phyloP scores from a whole-genome alignment of 1,139 yeast species.

The Lodderomyces orthopsilosis region DNA sequence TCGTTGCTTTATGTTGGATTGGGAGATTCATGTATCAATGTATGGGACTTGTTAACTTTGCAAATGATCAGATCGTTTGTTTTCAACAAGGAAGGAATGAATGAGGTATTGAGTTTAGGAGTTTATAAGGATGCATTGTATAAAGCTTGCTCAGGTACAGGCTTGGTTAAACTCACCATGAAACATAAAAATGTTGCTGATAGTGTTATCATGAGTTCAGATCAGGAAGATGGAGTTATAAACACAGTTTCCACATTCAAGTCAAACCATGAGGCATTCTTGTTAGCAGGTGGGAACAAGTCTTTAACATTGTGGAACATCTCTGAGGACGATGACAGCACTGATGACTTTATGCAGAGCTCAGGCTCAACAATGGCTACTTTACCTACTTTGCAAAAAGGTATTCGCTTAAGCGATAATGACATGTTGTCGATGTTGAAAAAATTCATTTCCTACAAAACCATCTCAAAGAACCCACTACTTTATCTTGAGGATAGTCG shows the following conservation, averaged over 20 bases:
- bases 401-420: slow-evolving; percentile 41
- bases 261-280: slow-evolving; percentile 21
- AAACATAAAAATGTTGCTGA: slow-evolving; percentile 21
- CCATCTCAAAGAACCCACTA: slow-evolving; percentile 73
- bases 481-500: slow-evolving; percentile 74
- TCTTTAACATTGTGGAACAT: slow-evolving; percentile 39
- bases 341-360: slow-evolving; percentile 5
- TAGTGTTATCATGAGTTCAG: slow-evolving; percentile 12
- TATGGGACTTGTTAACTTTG: slow-evolving; percentile 80
- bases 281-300: slow-evolving; percentile 40
- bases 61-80: slow-evolving; percentile 64
- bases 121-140: slow-evolving; percentile 51
- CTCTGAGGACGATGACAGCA: slow-evolving; percentile 18
- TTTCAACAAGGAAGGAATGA: slow-evolving; percentile 35
- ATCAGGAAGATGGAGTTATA: slow-evolving; percentile 19
- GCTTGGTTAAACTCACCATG: slow-evolving; percentile 50
- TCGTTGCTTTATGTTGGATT: slow-evolving; percentile 79
- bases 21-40: slow-evolving; percentile 65
- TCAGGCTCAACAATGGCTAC: slow-evolving; percentile 12
- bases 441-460: slow-evolving; percentile 63
- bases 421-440: slow-evolving; percentile 61
- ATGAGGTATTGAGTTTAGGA: slow-evolving; percentile 41
- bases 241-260: slow-evolving; percentile 28
- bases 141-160: slow-evolving; percentile 55
- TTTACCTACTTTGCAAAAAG: background rate